A percentile compares a stretch with the other conserved stretches of the same genome.
phyloP scores from a whole-genome alignment of 441 rosid genomes.

The Viola pubescens region DNA sequence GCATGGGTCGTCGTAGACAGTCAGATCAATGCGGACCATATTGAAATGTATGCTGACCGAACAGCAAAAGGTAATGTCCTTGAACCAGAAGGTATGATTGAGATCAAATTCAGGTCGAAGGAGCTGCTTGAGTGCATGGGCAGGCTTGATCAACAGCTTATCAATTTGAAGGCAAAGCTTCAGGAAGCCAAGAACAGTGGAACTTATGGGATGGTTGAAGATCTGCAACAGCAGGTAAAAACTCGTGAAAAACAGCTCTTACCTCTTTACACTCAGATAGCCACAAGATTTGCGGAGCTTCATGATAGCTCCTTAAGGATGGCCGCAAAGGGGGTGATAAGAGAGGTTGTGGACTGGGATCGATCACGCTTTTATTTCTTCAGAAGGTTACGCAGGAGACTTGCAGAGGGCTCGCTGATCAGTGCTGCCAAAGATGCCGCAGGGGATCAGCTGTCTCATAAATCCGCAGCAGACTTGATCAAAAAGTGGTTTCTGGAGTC shows the following conservation, averaged over 20 bases:
- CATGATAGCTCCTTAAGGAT: slow-evolving; percentile 91
- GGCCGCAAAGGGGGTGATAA: slow-evolving; percentile 96
- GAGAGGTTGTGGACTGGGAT: slow-evolving; percentile 83
- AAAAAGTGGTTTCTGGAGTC: slow-evolving; percentile 78
- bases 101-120: slow-evolving; percentile 89
- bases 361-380: slow-evolving; percentile 66
- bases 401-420: slow-evolving; percentile 63
- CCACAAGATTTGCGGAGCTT: slow-evolving; percentile 93
- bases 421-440: slow-evolving; percentile 64
- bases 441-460: slow-evolving; percentile 57
- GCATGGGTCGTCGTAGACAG: slow-evolving; percentile 99
- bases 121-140: slow-evolving; percentile 97
- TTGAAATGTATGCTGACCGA: slow-evolving; percentile 97
- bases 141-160: slow-evolving; percentile 77
- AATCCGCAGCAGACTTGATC: slow-evolving; percentile 56
- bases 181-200: slow-evolving; percentile 61
- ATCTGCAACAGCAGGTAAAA: slow-evolving; percentile 65
- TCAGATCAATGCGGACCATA: slow-evolving; percentile 82
- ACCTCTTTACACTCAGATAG: slow-evolving; percentile 87
- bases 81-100: slow-evolving; percentile 98
- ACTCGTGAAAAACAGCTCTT: slow-evolving; percentile 81
- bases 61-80: slow-evolving; percentile 97
- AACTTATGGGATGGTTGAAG: slow-evolving; percentile 34
- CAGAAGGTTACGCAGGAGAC: slow-evolving; percentile 65
- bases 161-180: slow-evolving; percentile 52